Base-by-base conservation (phyloP, 768 basidiomycete genomes). In the Cyclocybe aegerita region DNA sequence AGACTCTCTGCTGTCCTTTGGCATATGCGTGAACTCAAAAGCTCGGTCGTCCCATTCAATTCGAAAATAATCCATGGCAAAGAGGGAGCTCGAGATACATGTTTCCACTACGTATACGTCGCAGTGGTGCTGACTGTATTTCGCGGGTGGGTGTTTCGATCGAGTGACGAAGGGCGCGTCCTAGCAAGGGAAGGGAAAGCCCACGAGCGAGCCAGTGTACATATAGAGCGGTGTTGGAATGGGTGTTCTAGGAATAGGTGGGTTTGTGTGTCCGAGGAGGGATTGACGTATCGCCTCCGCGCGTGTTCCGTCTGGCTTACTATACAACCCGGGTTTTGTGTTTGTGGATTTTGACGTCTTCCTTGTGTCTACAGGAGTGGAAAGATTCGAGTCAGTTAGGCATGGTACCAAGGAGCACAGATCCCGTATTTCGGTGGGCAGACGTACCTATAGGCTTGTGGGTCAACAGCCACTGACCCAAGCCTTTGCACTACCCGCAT, bases 311-410 rank as follows among this genome's bases (percentile, higher is more conserved):
- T 32, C 37, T 14, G 35, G 30, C 11, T 73, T 54, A 78, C n/a
- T n/a, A n/a, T 46, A 67, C 55, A 51, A 69, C 53, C 39, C 77
- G 74, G 29, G 72, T 91, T 68, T 93, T 95, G 65, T 90, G 76
- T 38, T n/a, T 2, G 93, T 94, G 72, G 98, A 98, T 93, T 72
- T 93, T 96, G 60, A 98, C 85, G 33, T 93, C 87, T 69, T 98
- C 93, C 57, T 49, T 68, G n/a, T 83, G 83, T 33, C 86, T 82
- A 42, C 43, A 49, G 11, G 34, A 43, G 48, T 34, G 29, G 35
- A 17, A 47, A 32, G 36, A 6, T 50, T 49, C 32, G 37, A 47
- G 52, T 46, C 40, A 32, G 33, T 36, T 33, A 30, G 17, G 33
- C 50, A 34, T 51, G 41, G 9, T 17, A 5, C 23, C 48, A 40